Evolutionary conservation across 2,329 filamentous ascomycete genomes (phyloP), one percentile per base, ranked within the genome.

Genomic region (Calycina marina): DNA sequence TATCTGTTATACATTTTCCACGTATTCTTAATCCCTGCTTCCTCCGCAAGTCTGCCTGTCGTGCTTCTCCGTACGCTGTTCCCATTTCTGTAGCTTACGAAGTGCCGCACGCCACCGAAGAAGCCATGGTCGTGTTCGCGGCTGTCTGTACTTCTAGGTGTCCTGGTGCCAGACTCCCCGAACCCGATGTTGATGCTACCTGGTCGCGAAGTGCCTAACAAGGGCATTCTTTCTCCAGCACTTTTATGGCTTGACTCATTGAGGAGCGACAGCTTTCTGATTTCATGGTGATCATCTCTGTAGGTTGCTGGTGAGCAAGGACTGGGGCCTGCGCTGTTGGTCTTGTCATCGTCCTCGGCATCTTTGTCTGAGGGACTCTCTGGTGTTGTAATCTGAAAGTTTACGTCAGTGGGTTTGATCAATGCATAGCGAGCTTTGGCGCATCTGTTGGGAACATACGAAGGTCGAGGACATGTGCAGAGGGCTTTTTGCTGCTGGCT

Each of bases 1-100:
- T n/a, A n/a, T n/a, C n/a, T n/a, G n/a, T n/a, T n/a, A 44, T 61
- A 85, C 84, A 93, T 86, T 40, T 71, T 63, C 36, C 71, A 67
- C 14, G 69, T 75, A 50, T 84, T 75, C 48, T 73, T 74, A 46
- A 92, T 65, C 17, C 83, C 81, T 47, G 88, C 74, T 31, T 66
- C 67, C 46, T 77, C 67, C 5, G 80, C 79, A 22, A 92, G 64
- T 45, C 67, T 73, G 40, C 71, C 72, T 31, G 81, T 85, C 9
- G 74, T 78, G 42, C 72, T 77, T 63, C 76, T 77, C 54, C 77
- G 80, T 51, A 73, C 75, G 40, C 54, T 51, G 48, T 42, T 43
- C 17, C 34, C 28, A 30, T 38, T 41, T 35, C 43, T 41, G n/a
- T 50, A 27, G 5, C 34, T 40, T 15, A 40, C 41, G 32, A 49